phyloP scores from a whole-genome alignment of 1,284 basidiomycete species.

The Fomitopsis schrenkii region DNA sequence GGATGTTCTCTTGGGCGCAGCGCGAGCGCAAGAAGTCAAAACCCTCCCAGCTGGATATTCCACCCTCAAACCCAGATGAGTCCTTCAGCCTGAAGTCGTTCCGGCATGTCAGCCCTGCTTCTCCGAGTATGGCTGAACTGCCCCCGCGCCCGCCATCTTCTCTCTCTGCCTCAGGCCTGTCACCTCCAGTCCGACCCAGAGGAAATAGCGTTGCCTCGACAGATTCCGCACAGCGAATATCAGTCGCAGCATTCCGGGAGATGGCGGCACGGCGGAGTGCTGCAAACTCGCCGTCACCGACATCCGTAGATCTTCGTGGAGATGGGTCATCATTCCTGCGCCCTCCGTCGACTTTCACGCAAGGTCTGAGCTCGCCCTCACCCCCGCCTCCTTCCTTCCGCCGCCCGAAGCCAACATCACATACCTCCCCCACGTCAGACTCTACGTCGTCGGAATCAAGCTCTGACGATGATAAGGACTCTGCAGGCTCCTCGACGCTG shows the following conservation, averaged over 20 bases:
- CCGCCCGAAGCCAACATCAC: conserved; percentile 9
- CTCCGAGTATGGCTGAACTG: conserved; percentile 17
- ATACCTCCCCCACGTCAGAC: conserved; percentile 7
- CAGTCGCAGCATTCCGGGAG: conserved; percentile 74
- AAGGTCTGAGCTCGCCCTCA: neutral
- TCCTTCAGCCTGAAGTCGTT: conserved; percentile 64
- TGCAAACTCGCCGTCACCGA: conserved; percentile 57
- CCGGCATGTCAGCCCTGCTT: conserved; percentile 49
- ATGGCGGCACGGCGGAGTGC: conserved; percentile 62
- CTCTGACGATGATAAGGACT: conserved; percentile 29
- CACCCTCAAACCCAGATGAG: conserved; percentile 15
- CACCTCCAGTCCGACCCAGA: conserved; percentile 37
- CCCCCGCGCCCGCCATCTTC: conserved; percentile 17
- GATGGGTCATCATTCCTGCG: conserved; percentile 20
- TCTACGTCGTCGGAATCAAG: conserved; percentile 20
- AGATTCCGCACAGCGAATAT: conserved; percentile 66
- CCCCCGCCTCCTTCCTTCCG: conserved; percentile 7
- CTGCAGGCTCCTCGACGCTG: conserved; percentile 32
- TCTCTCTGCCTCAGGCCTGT: conserved; percentile 18
- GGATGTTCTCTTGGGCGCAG: conserved; percentile 32
- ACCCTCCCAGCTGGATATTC: conserved; percentile 22
- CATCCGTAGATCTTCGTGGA: conserved; percentile 40
- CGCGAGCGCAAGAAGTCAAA: conserved; percentile 42
- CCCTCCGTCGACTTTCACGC: conserved; percentile 13
- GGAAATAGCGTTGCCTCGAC: conserved; percentile 57